Base-by-base conservation (phyloP, 345 rosid species). In the Brassica incana region DNA sequence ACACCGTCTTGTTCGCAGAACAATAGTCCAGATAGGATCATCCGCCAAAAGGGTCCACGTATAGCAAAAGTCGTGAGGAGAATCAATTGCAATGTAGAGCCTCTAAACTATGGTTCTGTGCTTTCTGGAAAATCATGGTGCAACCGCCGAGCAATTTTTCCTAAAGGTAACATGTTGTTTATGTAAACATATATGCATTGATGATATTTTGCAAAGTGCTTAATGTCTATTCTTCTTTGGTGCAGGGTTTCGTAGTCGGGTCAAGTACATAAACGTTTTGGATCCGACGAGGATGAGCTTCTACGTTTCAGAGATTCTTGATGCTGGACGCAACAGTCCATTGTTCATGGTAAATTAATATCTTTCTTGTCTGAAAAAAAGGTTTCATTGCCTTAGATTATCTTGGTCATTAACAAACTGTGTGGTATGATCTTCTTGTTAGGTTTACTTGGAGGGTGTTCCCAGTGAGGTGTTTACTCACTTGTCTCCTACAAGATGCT, bases 161-260 rank as follows among this genome's bases (percentile, higher is more conserved):
- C 99, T 12, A 90, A 90, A 90, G 99, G 98, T 93, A 69, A 80
- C 5, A 35, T 5, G 30, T 27, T 27, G 30, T 27, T 27, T 27
- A 27, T 2, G 30, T 27, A 64, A 72, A 38, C 18, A 29, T 38
- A 38, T 20, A 54, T 15, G 18, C 9, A 15, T 54, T n/a, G 23
- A 52, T 20, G 30, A 27, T 3, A 18, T 18, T 2, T 1, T 36
- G 73, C 40, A 66, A 60, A 20, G 36, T 76, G 65, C 36, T 66
- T 59, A 43, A 72, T 45, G 65, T 59, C 40, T 65, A 14, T 80
- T 75, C 73, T 32, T 72, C 12, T 65, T 65, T 59, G 77, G 80
- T 92, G 87, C 97, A 96, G 99, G 99, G 69, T 96, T 88, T 83
- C 90, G 85, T 78, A 96, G 98, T 82, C 89, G 95, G 77, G 99